A percentile compares a stretch with the other conserved stretches of the same genome.
Evolutionary conservation across 2,329 filamentous ascomycete genomes (phyloP).

Genomic region (Cryphonectria naterciae): DNA sequence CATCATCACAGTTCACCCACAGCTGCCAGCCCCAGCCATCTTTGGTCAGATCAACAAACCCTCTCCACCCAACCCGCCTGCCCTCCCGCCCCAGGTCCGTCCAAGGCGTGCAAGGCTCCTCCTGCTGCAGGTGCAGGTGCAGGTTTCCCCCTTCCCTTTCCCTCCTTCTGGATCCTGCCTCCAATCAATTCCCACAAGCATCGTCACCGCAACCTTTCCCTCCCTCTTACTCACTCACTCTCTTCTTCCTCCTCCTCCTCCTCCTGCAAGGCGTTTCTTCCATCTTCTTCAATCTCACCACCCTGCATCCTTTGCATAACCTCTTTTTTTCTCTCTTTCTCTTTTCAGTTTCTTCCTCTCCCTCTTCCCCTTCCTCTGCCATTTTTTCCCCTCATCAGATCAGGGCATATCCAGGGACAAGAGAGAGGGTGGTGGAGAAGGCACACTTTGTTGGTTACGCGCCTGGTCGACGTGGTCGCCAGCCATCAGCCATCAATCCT

Average conservation of each 20-base stretch:
- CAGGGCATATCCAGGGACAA: neutral
- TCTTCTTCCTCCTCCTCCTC: neutral
- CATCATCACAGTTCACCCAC: neutral
- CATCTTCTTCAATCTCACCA: neutral
- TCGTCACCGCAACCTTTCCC: constrained; percentile 2
- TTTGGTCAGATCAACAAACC: constrained; percentile 1
- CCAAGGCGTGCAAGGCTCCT: neutral
- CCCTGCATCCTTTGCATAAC: constrained; percentile 5
- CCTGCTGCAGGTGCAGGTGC: neutral
- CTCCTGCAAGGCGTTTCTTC: neutral
- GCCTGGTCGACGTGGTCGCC: constrained; percentile 3
- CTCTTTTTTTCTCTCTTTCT: neutral
- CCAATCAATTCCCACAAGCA: neutral
- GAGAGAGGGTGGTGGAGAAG: neutral
- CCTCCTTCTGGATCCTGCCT: neutral
- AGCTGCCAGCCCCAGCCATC: constrained; percentile 5
- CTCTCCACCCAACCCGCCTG: neutral
- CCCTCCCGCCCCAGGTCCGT: neutral
- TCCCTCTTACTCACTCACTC: neutral
- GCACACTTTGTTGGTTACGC: neutral
- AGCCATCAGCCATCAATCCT: neutral
- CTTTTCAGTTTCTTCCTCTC: too few relatives aligned
- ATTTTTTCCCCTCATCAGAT: neutral
- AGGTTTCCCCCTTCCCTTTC: neutral
- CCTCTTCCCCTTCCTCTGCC: neutral